These are phyloP conservation scores for Beauveria bassiana DNA, from an alignment of 2,329 filamentous ascomycete genomes.

Conservation along the genomic window DNA sequence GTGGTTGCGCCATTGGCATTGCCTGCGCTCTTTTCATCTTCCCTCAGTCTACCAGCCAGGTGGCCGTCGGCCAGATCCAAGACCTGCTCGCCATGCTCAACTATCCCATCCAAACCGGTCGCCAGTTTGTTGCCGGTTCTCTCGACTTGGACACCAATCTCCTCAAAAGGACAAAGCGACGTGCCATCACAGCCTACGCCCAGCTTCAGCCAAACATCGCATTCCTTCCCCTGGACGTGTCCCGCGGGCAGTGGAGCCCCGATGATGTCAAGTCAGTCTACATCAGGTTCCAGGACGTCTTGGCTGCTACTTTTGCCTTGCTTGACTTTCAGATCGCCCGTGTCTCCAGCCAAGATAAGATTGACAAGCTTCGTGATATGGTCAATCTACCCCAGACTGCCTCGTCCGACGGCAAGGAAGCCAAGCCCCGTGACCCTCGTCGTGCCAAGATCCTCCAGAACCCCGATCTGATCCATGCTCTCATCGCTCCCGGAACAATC, in stretches of 20 bases:
- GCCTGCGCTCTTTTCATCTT: conserved; percentile 38
- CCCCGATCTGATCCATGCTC: conserved; percentile 26
- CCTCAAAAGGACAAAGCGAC: conserved; percentile 20
- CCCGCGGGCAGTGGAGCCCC: conserved; percentile 35
- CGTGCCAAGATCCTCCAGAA: conserved; percentile 24
- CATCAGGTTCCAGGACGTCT: conserved; percentile 26
- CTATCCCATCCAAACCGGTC: conserved; percentile 24
- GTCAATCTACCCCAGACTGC: neutral
- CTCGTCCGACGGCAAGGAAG: conserved; percentile 7
- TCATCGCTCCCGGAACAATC: conserved; percentile 30
- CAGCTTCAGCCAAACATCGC: conserved; percentile 29
- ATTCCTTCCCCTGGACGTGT: conserved; percentile 40
- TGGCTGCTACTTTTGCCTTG: conserved; percentile 27
- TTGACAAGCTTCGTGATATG: neutral
- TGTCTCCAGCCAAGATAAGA: conserved; percentile 17
- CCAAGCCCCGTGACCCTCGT: conserved; percentile 13
- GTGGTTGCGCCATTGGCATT: conserved; percentile 37
- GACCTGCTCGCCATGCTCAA: conserved; percentile 25
- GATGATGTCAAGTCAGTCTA: conserved; percentile 33
- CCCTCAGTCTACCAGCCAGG: conserved; percentile 39
- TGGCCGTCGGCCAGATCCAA: conserved; percentile 28
- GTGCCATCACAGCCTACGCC: conserved; percentile 29
- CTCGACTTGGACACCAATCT: conserved; percentile 18
- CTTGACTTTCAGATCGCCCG: conserved; percentile 36
- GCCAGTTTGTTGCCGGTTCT: conserved; percentile 15